Evolutionary conservation across 108 stramenopile genomes (phyloP).

Genomic region (Poteriospumella lacustris): DNA sequence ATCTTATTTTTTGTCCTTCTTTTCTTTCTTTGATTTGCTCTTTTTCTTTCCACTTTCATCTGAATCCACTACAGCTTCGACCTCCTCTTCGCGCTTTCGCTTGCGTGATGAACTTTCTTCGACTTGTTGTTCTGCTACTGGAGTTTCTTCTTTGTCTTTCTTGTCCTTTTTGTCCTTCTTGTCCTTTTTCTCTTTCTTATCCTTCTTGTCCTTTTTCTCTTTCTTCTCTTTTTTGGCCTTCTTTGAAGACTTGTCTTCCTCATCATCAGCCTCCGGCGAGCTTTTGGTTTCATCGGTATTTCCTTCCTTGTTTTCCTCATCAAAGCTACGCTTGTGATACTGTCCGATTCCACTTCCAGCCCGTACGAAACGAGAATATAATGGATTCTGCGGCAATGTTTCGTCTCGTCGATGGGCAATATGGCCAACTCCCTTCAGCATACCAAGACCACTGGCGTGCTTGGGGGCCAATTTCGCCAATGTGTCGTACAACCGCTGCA

Average conservation of each 20-base stretch:
- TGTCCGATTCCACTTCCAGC: constrained; percentile 10
- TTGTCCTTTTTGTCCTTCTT: constrained; percentile 10
- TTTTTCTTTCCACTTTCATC: background rate
- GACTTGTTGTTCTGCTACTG: too few relatives aligned
- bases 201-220: constrained; percentile 13
- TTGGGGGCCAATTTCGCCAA: constrained; percentile 26
- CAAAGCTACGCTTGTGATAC: constrained; percentile 27
- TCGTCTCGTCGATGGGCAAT: background rate
- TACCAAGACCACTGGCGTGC: background rate
- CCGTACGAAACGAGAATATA: constrained; percentile 13
- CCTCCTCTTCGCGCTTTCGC: background rate
- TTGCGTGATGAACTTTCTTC: background rate
- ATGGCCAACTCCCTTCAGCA: background rate
- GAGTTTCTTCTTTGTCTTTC: background rate
- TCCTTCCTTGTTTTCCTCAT: constrained; percentile 15
- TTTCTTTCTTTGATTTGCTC: background rate
- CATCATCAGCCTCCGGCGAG: too few relatives aligned
- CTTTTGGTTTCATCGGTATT: background rate
- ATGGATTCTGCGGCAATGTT: constrained; percentile 9
- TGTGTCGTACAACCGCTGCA: constrained; percentile 25
- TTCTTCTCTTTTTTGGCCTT: constrained; percentile 8
- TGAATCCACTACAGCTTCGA: background rate
- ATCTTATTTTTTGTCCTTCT: background rate
- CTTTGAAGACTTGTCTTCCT: background rate
- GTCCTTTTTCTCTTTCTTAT: constrained; percentile 19